phyloP scores from a whole-genome alignment of 495 filamentous ascomycete genomes.

The Neurospora tetraspora region DNA sequence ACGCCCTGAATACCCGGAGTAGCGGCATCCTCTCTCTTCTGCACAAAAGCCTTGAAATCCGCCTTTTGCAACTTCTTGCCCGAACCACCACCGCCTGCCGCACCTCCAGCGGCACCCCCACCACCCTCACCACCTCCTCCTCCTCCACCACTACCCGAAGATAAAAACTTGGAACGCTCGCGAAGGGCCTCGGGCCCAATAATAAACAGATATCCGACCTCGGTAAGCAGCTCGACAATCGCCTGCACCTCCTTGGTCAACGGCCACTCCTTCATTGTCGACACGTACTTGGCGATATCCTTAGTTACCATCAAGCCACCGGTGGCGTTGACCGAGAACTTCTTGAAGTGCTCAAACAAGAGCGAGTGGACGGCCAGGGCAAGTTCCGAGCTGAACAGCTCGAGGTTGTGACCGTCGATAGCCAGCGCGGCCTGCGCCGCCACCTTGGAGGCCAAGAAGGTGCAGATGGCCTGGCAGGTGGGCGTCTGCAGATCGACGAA shows the following conservation, averaged over 20 bases:
- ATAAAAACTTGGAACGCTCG: slow-evolving; percentile 57
- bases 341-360: slow-evolving; percentile 87
- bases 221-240: slow-evolving; percentile 72
- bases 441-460: slow-evolving; percentile 57
- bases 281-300: slow-evolving; percentile 85
- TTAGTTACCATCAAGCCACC: slow-evolving; percentile 93
- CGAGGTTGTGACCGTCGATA: slow-evolving; percentile 68
- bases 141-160: slow-evolving; percentile 15
- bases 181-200: slow-evolving; percentile 81
- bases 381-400: slow-evolving; percentile 72
- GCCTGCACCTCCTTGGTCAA: slow-evolving; percentile 59
- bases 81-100: slow-evolving; percentile 23
- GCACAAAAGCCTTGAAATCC: slow-evolving; percentile 76
- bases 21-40: slow-evolving; percentile 70
- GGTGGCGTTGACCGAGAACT: slow-evolving; percentile 80
- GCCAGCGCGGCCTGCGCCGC: slow-evolving; percentile 51
- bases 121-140: slow-evolving; percentile 1
- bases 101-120: background rate
- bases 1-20: slow-evolving; percentile 74
- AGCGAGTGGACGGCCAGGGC: slow-evolving; percentile 65
- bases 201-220: slow-evolving; percentile 95
- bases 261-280: slow-evolving; percentile 65
- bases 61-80: slow-evolving; percentile 48
- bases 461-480: slow-evolving; percentile 67
- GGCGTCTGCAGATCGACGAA: slow-evolving; percentile 80